These are phyloP conservation scores for Mikania micrantha DNA, from an alignment of 129 eudicot species.

Conservation along the genomic window DNA sequence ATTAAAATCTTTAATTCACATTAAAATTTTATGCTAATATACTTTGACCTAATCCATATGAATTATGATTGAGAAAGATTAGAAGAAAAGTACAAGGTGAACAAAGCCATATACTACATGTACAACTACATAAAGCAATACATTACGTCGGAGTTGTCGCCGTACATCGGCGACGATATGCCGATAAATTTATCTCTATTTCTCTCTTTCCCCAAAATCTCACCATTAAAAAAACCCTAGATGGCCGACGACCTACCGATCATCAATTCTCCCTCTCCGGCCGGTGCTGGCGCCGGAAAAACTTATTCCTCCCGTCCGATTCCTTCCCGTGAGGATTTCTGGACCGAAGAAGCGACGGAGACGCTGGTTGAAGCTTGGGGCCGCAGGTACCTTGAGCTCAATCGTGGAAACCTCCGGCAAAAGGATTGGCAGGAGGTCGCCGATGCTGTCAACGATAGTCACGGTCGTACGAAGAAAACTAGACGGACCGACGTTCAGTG, in stretches of 20 bases:
- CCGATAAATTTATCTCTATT: conserved; percentile 19
- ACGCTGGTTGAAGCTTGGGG: conserved; percentile 96
- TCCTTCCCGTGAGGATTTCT: conserved; percentile 87
- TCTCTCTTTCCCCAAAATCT: conserved; percentile 6
- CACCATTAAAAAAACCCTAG: conserved; percentile 27
- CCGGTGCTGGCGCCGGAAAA: conserved; percentile 12
- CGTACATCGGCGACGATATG: conserved; percentile 27
- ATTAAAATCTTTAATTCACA: too few species aligned
- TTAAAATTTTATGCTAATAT: not conserved
- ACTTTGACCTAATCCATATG: too few species aligned
- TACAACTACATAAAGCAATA: conserved; percentile 19
- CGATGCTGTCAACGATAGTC: conserved; percentile 67
- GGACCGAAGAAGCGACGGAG: conserved; percentile 90
- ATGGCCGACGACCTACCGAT: conserved; percentile 37
- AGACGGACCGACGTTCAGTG: conserved; percentile 89
- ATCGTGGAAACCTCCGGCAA: conserved; percentile 95
- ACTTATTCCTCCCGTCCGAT: conserved; percentile 38
- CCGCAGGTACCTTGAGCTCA: conserved; percentile 71
- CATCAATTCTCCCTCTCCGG: conserved; percentile 31
- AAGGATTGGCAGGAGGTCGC: conserved; percentile 99
- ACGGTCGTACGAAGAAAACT: conserved; percentile 80
- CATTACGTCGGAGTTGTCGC: conserved; percentile 33
- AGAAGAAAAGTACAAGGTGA: too few species aligned
- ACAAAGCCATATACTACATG: too few species aligned
- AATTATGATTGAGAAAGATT: too few species aligned